phyloP scores from a whole-genome alignment of 1,284 basidiomycete genomes.

The Afroboletus lepidellus region DNA sequence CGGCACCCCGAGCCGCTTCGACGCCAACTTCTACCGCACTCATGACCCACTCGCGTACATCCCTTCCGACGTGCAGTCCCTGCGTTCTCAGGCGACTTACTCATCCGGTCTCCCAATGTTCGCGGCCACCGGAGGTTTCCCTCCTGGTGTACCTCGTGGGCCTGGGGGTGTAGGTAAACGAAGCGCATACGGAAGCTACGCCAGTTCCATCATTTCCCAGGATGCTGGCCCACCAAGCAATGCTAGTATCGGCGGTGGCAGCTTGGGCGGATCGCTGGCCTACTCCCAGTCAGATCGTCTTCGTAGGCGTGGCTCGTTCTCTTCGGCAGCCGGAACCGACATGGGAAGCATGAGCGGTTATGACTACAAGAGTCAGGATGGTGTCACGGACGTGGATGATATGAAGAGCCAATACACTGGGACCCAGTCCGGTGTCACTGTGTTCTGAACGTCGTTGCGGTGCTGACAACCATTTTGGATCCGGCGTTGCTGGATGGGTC shows the following conservation, averaged over 20 bases:
- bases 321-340: slow-evolving; percentile 72
- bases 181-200: slow-evolving; percentile 80
- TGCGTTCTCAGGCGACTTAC: slow-evolving; percentile 92
- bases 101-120: slow-evolving; percentile 88
- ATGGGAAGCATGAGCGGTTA: slow-evolving; percentile 74
- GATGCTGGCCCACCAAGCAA: slow-evolving; percentile 65
- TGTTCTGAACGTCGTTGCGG: slow-evolving; percentile 51
- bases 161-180: slow-evolving; percentile 57
- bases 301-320: slow-evolving; percentile 67
- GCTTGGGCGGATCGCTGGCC: slow-evolving; percentile 49
- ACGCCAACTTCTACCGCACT: slow-evolving; percentile 91
- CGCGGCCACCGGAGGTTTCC: slow-evolving; percentile 65
- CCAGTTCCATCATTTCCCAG: slow-evolving; percentile 88
- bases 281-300: slow-evolving; percentile 81
- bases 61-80: slow-evolving; percentile 90
- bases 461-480: slow-evolving; percentile 8
- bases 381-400: slow-evolving; percentile 71
- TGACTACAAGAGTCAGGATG: slow-evolving; percentile 87
- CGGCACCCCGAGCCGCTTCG: slow-evolving; percentile 88
- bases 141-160: slow-evolving; percentile 58
- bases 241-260: slow-evolving; percentile 48
- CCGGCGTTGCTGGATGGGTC: slow-evolving; percentile 10
- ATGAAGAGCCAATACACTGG: slow-evolving; percentile 82
- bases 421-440: slow-evolving; percentile 79
- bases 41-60: slow-evolving; percentile 95